phyloP scores from a whole-genome alignment of 2,329 filamentous ascomycete genomes.

The Aspergillus versicolor region DNA sequence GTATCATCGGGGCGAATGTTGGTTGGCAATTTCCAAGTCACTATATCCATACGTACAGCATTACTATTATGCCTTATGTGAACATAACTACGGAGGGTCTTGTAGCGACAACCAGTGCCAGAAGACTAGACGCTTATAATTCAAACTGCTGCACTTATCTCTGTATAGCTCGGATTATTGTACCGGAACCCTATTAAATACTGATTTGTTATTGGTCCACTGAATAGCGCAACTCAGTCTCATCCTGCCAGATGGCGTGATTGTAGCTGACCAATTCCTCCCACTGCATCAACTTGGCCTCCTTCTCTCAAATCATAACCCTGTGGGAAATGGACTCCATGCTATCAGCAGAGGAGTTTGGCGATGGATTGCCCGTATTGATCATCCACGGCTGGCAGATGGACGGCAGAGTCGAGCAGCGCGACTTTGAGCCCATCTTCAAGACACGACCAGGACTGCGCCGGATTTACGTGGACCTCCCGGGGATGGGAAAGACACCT shows the following conservation, averaged over 20 bases:
- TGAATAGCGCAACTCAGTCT: too few relatives aligned
- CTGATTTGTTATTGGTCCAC: too few relatives aligned
- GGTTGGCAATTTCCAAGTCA: too few relatives aligned
- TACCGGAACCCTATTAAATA: too few relatives aligned
- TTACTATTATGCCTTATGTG: too few relatives aligned
- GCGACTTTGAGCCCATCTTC: slow-evolving; percentile 32
- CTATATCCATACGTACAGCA: too few relatives aligned
- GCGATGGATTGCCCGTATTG: slow-evolving; percentile 26
- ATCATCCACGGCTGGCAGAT: slow-evolving; percentile 31
- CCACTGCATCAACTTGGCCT: not conserved
- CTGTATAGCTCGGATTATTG: too few relatives aligned
- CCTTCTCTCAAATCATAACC: not conserved
- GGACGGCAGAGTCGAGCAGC: slow-evolving; percentile 20
- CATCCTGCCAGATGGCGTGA: not conserved
- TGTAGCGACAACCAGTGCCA: too few relatives aligned
- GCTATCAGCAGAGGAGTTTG: slow-evolving; percentile 24
- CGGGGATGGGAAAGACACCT: slow-evolving; percentile 29
- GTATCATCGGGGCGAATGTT: too few relatives aligned
- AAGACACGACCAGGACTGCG: slow-evolving; percentile 17
- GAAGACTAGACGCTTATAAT: too few relatives aligned
- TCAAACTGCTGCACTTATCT: too few relatives aligned
- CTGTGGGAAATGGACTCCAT: slow-evolving; percentile 14
- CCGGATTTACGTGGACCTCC: slow-evolving; percentile 31
- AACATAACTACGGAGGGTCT: too few relatives aligned
- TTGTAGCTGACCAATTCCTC: not conserved